phyloP scores from a whole-genome alignment of 768 basidiomycete genomes.

The Xerocomus spinulosus region DNA sequence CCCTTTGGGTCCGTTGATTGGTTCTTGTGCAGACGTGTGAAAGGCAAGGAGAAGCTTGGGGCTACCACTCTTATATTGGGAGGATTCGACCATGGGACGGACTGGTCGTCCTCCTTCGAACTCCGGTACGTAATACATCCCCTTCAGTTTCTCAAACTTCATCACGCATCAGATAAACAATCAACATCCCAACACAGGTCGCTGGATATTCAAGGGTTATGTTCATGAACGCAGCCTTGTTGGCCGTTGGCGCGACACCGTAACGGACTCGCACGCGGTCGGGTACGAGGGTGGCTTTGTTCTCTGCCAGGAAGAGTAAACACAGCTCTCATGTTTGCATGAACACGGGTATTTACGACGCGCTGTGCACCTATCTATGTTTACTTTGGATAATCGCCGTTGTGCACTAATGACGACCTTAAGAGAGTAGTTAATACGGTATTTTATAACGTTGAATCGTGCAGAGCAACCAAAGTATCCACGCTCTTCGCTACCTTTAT shows the following conservation, averaged over 20 bases:
- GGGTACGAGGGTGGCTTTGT: conserved; percentile 52
- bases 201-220: conserved; percentile 52
- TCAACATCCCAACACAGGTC: conserved; percentile 31
- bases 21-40: conserved; percentile 35
- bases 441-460: neutral
- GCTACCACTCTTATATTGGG: conserved; percentile 42
- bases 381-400: conserved; percentile 12
- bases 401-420: conserved; percentile 12
- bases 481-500: neutral
- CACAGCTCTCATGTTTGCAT: conserved; percentile 13
- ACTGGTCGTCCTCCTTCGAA: conserved; percentile 41
- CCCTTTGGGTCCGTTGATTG: neutral
- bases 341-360: conserved; percentile 17
- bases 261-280: conserved; percentile 34
- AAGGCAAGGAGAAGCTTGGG: conserved; percentile 47
- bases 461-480: neutral
- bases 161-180: conserved; percentile 33
- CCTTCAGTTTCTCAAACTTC: conserved; percentile 2
- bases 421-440: conserved; percentile 8
- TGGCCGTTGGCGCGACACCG: conserved; percentile 52
- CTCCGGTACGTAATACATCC: conserved; percentile 35
- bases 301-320: conserved; percentile 32
- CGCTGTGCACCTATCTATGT: conserved; percentile 7
- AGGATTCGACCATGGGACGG: conserved; percentile 51
- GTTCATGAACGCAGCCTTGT: conserved; percentile 46